Percentiles rank a stretch among this genome's conserved stretches.
These are phyloP conservation scores for Xylaria sp. DNA, from an alignment of 2,329 filamentous ascomycete genomes.

Conservation along the genomic window DNA sequence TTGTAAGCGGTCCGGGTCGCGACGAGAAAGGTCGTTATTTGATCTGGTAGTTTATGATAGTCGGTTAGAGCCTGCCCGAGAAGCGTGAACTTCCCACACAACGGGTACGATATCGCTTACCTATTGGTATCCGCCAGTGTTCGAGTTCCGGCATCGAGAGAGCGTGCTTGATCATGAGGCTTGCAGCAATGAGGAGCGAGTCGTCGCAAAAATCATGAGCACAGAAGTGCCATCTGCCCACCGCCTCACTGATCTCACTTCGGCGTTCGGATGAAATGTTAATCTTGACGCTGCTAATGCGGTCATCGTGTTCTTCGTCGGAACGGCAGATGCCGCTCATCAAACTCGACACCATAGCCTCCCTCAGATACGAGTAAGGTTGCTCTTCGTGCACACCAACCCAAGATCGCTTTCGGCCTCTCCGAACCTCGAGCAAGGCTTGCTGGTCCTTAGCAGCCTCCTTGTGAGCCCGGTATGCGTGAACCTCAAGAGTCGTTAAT, in stretches of 20 bases:
- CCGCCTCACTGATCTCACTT: constrained; percentile 64
- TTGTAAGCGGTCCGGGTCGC: constrained; percentile 95
- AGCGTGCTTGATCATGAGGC: constrained; percentile 88
- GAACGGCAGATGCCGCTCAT: constrained; percentile 87
- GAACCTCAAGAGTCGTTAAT: constrained; percentile 75
- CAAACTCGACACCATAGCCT: constrained; percentile 89
- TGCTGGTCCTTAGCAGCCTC: constrained; percentile 74
- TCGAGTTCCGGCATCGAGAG: constrained; percentile 80
- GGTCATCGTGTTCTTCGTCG: constrained; percentile 62
- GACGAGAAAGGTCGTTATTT: constrained; percentile 82
- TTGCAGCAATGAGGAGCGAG: constrained; percentile 83
- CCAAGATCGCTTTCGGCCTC: constrained; percentile 85
- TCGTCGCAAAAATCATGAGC: constrained; percentile 90
- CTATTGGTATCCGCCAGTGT: constrained; percentile 76
- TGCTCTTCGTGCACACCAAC: constrained; percentile 84
- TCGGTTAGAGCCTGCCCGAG: constrained; percentile 42
- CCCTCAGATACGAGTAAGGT: constrained; percentile 85
- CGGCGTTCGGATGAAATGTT: constrained; percentile 68
- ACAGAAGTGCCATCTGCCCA: constrained; percentile 85
- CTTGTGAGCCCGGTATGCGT: constrained; percentile 81
- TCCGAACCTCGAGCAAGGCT: constrained; percentile 70
- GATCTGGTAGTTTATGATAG: constrained; percentile 55
- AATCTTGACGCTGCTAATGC: constrained; percentile 67
- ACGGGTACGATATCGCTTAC: constrained; percentile 51
- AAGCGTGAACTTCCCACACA: constrained; percentile 15